Conservation (phyloP, 176 grass and related monocot species). For the Rhynchospora breviuscula region DNA sequence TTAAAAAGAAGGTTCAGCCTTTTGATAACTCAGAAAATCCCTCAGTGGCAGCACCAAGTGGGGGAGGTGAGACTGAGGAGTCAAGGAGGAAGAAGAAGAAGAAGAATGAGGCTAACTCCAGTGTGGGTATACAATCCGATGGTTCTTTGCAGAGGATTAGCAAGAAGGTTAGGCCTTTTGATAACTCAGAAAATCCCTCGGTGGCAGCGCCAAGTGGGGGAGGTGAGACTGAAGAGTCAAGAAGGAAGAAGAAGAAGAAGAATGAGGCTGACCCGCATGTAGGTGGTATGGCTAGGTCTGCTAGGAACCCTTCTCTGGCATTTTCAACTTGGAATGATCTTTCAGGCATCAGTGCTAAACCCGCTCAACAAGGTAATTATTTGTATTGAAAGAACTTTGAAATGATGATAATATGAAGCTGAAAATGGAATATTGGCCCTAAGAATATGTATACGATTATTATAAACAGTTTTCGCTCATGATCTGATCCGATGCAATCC, state of each 20-base stretch:
- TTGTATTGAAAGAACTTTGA: not conserved
- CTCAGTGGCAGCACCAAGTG: conserved; percentile 14
- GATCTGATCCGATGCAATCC: not conserved
- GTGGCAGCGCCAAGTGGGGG: conserved; percentile 23
- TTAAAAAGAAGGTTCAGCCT: conserved; percentile 58
- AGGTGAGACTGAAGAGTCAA: conserved; percentile 45
- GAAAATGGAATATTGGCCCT: not conserved
- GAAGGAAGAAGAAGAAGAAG: conserved; percentile 40
- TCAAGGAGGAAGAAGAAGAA: conserved; percentile 41
- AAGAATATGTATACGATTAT: not conserved
- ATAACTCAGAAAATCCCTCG: conserved; percentile 28
- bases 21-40: conserved; percentile 33
- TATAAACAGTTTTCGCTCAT: not conserved
- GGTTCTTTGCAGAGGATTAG: conserved; percentile 54
- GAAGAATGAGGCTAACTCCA: conserved; percentile 33
- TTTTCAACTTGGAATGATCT: conserved; percentile 16
- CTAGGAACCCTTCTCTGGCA: not conserved
- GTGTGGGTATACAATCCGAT: conserved; percentile 37
- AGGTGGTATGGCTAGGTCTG: not conserved
- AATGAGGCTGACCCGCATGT: conserved; percentile 15
- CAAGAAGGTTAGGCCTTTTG: conserved; percentile 56
- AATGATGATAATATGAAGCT: not conserved
- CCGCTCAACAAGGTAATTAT: not conserved
- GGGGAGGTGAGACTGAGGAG: conserved; percentile 45
- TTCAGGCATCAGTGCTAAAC: not conserved